Evolutionary conservation across 495 filamentous ascomycete species (phyloP), one percentile per base, ranked within the genome.

Genomic region (Podospora sp.): DNA sequence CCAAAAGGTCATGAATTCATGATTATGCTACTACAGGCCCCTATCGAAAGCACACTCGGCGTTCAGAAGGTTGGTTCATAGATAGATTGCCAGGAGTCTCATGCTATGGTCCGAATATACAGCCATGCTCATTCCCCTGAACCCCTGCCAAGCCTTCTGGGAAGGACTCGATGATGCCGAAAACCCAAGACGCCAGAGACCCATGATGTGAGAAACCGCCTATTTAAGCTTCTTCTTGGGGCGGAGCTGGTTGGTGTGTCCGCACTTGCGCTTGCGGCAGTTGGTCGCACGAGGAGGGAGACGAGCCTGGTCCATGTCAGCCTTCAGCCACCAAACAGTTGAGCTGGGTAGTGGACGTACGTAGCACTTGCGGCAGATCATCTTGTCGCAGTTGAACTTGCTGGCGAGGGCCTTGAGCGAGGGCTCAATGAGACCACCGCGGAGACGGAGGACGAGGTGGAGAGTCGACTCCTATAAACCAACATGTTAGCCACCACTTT

Each of bases 151-250:
- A 70, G 58, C 70, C 69, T 62, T 68, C 70, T 69, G 68, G 64
- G 65, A 71, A 73, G 64, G 70, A 73, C 71, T 50, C 71, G 72
- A 73, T 77, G 72, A 74, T 77, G 62, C 60, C 57, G 69, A 76
- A 77, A 76, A 67, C 73, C 69, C 73, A 70, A 73, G 74, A 78
- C 79, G 76, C 76, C 78, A 73, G 72, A 77, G 69, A 72, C 75
- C 40, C 75, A 68, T 76, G 75, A 69, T 55, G 59, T 6, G 63
- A 49, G 57, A 65, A 79, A 73, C 75, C 71, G 78, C 78, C 75
- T 94, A 99, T 87, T 99, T 99, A 76, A 99, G 88, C 93, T 99
- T 99, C 93, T 99, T 99, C 94, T 99, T 99, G 80, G 95, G 95
- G 84, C 96, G 92, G 77, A 99, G 90, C 88, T 99, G 95, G 91